Percentiles rank a stretch among this genome's conserved stretches.
Evolutionary conservation across 2,329 filamentous ascomycete species (phyloP).

Genomic region (Stemphylium beticola): DNA sequence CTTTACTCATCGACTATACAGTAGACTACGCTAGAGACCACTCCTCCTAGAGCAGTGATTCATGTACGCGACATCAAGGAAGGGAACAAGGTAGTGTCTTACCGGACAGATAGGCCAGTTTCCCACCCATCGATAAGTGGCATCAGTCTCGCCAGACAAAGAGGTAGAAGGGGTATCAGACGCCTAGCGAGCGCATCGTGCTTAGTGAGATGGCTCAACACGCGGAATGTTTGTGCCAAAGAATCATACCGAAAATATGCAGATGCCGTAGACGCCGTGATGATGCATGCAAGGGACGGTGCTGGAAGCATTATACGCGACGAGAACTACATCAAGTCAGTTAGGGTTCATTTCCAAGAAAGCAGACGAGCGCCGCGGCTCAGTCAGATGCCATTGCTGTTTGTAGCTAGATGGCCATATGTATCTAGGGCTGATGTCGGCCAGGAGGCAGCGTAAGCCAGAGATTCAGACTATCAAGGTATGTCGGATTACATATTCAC

Average conservation of each 20-base stretch:
- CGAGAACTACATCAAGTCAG: constrained; percentile 16
- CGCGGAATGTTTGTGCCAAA: constrained; percentile 14
- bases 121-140: background rate
- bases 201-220: constrained; percentile 26
- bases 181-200: constrained; percentile 31
- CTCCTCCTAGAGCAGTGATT: background rate
- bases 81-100: constrained; percentile 2
- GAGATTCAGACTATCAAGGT: constrained; percentile 9
- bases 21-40: background rate
- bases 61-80: constrained; percentile 2
- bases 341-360: background rate
- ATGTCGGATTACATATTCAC: constrained; percentile 1
- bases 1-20: background rate
- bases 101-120: constrained; percentile 11
- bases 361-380: constrained; percentile 5
- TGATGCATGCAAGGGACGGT: constrained; percentile 1
- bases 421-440: constrained; percentile 20
- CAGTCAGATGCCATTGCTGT: constrained; percentile 1
- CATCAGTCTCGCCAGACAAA: constrained; percentile 4
- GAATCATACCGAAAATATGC: constrained; percentile 33
- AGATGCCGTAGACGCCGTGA: constrained; percentile 27
- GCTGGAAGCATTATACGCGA: background rate
- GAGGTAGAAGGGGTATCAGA: constrained; percentile 30
- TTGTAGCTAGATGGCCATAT: background rate
- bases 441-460: constrained; percentile 30